Percentiles rank a stretch among this genome's conserved stretches.
Conservation (phyloP, 2,329 filamentous ascomycete genomes). For the Sporothrix variecibatus region DNA sequence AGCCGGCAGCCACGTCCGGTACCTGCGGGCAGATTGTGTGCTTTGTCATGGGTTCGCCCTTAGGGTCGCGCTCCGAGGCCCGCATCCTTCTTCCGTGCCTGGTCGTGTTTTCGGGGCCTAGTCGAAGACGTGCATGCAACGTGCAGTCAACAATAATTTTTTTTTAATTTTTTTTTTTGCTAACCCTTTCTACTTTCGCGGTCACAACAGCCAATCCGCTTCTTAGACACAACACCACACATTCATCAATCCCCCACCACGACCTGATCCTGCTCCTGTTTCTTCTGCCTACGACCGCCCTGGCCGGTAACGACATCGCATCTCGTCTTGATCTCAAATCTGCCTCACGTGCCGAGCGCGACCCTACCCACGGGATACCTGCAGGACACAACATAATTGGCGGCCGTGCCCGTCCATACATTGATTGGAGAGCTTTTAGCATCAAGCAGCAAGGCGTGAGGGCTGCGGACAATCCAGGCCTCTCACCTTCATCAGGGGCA, state of each 20-base stretch:
- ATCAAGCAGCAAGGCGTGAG: constrained; percentile 15
- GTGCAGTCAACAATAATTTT: neutral
- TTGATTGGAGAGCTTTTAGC: constrained; percentile 13
- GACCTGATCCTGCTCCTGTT: neutral
- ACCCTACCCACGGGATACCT: neutral
- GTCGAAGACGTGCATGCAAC: neutral
- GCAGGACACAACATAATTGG: neutral
- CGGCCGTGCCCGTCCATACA: constrained; percentile 11
- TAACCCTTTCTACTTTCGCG: constrained; percentile 10
- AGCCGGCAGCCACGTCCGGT: neutral
- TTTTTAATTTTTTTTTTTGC: too few relatives aligned
- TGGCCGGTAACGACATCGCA: neutral
- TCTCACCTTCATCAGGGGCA: constrained; percentile 6
- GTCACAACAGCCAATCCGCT: constrained; percentile 1
- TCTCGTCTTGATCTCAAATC: neutral
- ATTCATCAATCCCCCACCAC: neutral
- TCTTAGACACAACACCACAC: constrained; percentile 4
- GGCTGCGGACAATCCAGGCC: constrained; percentile 22
- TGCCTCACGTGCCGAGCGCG: constrained; percentile 13
- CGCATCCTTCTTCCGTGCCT: constrained; percentile 1
- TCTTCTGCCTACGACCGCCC: neutral
- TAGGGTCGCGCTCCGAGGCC: neutral
- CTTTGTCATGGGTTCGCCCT: neutral
- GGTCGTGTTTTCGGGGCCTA: neutral
- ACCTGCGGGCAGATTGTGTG: neutral